A percentile compares a stretch with the other conserved stretches of the same genome.
Evolutionary conservation across 805 yeast species (phyloP).

Genomic region (Teunomyces barrocoloradensis): DNA sequence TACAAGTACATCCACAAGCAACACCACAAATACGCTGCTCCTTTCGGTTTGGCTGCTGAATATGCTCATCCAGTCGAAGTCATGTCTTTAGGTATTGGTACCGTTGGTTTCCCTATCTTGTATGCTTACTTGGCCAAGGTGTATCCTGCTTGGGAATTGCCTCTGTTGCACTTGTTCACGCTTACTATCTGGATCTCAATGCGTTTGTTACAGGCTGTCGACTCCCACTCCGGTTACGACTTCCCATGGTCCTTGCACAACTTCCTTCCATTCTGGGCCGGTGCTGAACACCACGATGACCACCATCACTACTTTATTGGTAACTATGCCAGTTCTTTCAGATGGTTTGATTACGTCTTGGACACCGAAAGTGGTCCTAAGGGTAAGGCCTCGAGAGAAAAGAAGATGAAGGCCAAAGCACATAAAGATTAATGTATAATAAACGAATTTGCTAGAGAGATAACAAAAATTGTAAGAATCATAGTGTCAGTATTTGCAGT

Average conservation of each 20-base stretch:
- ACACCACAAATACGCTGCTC: constrained; percentile 62
- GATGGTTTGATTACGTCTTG: constrained; percentile 55
- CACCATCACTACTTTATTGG: constrained; percentile 63
- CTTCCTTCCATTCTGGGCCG: constrained; percentile 63
- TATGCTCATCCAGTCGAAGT: constrained; percentile 63
- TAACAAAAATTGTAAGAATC: background rate
- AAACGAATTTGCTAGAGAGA: background rate
- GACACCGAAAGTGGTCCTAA: constrained; percentile 57
- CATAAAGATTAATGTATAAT: constrained; percentile 14
- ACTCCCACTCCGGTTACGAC: constrained; percentile 60
- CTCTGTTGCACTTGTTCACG: constrained; percentile 51
- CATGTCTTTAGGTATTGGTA: constrained; percentile 55
- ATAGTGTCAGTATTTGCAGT: too few relatives aligned
- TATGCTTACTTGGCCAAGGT: constrained; percentile 47
- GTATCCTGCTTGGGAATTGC: constrained; percentile 16
- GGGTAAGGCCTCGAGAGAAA: constrained; percentile 49
- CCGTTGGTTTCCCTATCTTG: constrained; percentile 59
- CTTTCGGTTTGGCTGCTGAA: constrained; percentile 61
- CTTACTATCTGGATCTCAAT: constrained; percentile 51
- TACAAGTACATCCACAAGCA: constrained; percentile 59
- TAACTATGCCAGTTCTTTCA: constrained; percentile 54
- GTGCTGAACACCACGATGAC: constrained; percentile 61
- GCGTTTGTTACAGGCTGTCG: constrained; percentile 58
- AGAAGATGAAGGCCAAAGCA: constrained; percentile 39
- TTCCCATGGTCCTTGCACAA: constrained; percentile 60